Evolutionary conservation across 345 rosid species (phyloP).

Genomic region (Pugionium dolabratum): DNA sequence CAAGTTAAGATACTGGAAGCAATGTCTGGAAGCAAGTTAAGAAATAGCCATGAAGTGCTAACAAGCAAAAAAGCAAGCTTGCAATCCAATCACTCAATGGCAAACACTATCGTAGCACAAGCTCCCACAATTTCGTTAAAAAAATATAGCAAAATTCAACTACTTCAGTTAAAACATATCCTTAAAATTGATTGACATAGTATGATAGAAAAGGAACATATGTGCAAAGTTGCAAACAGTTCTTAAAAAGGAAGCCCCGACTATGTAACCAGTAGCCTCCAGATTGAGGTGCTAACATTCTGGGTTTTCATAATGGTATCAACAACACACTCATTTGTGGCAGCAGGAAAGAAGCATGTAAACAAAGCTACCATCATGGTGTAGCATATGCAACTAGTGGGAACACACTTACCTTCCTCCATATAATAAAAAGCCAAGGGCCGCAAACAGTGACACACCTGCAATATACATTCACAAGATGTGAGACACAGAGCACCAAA

Average conservation of each 20-base stretch:
- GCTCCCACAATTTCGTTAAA: neutral
- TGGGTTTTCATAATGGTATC: neutral
- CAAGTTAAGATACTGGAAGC: neutral
- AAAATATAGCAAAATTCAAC: too few relatives aligned
- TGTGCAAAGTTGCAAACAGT: too few relatives aligned
- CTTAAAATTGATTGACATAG: too few relatives aligned
- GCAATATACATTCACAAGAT: slow-evolving; percentile 32
- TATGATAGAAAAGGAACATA: too few relatives aligned
- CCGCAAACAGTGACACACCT: slow-evolving; percentile 68
- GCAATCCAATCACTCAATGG: slow-evolving; percentile 3
- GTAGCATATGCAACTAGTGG: slow-evolving; percentile 3
- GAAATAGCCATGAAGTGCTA: neutral
- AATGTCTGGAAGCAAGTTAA: neutral
- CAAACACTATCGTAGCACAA: neutral
- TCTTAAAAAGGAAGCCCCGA: neutral
- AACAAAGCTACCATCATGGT: slow-evolving; percentile 10
- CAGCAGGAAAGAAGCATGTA: slow-evolving; percentile 10
- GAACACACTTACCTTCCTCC: slow-evolving; percentile 67
- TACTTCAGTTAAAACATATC: too few relatives aligned
- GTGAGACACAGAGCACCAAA: slow-evolving; percentile 14
- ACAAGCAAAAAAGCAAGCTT: neutral
- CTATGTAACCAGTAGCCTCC: neutral
- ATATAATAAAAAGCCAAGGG: slow-evolving; percentile 71
- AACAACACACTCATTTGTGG: slow-evolving; percentile 11
- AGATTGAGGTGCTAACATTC: neutral